Conservation (phyloP, 495 filamentous ascomycete genomes). For the Penicillium longicatenatum region DNA sequence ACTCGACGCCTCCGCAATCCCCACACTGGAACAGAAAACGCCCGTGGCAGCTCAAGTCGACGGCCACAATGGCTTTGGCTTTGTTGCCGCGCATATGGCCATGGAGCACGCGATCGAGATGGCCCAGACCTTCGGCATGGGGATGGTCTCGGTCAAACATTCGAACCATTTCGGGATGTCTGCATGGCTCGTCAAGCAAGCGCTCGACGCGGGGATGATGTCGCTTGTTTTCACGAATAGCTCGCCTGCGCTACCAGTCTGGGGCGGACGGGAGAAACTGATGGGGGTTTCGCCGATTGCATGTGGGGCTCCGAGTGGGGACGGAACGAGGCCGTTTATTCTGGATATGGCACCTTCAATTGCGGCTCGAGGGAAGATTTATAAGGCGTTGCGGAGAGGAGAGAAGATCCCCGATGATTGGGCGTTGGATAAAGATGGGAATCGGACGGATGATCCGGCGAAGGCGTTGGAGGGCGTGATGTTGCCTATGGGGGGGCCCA, state of each 20-base stretch:
- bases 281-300: conserved; percentile 80
- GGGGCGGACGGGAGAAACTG: conserved; percentile 66
- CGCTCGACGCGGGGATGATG: conserved; percentile 71
- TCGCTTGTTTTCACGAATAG: conserved; percentile 79
- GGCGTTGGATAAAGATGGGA: conserved; percentile 72
- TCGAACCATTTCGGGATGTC: conserved; percentile 83
- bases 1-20: conserved; percentile 58
- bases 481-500: conserved; percentile 79
- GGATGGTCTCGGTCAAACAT: conserved; percentile 70
- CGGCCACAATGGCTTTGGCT: conserved; percentile 74
- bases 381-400: conserved; percentile 69
- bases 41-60: conserved; percentile 69
- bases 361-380: conserved; percentile 74
- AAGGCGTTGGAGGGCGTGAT: conserved; percentile 70
- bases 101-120: conserved; percentile 66
- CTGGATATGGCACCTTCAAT: conserved; percentile 78
- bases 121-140: conserved; percentile 67
- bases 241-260: conserved; percentile 71
- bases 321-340: conserved; percentile 59
- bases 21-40: conserved; percentile 59
- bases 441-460: conserved; percentile 66
- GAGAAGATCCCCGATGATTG: conserved; percentile 75
- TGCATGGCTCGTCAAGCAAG: conserved; percentile 76
- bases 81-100: conserved; percentile 62
- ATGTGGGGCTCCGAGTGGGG: conserved; percentile 67